Evolutionary conservation across 2,329 filamentous ascomycete genomes (phyloP), one percentile per base, ranked within the genome.

Genomic region (Diaporthe capsici): DNA sequence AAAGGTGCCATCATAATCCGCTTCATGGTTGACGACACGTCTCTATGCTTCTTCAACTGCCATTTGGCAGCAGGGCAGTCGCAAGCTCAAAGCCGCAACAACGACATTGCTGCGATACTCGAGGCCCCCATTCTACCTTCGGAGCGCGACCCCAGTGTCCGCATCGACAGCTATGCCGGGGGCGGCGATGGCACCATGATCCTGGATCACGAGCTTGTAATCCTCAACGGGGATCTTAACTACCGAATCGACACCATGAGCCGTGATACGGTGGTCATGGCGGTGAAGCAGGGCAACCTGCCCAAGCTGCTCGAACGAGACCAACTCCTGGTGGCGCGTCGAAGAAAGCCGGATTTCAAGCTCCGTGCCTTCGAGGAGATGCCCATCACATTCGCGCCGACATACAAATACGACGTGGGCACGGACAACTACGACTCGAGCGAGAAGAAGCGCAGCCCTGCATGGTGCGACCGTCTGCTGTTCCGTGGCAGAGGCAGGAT

Each of bases 191-290:
- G 97, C 9, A 93, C 92, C 55, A 95, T 98, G 93, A 94, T 99
- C 75, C 88, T 98, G 75, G 97, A 99, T 81, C 97, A 99, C 82
- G 97, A 99, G 84, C 93, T 99, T n/a, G 98, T 96, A 83, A 92
- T 99, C 65, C 86, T 98, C 57, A 98, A 98, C 80, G 97, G 97
- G 39, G 97, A 99, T 83, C 89, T 99, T 68, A 99, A 99, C 85
- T 99, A 99, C 84, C 95, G 97, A 77, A 98, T 99, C 81, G 97
- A 99, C 83, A 95, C 96, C 34, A 98, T 98, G 91, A 95, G 95
- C 25, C 94, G 97, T 68, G 95, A 98, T 81, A 95, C 94, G 0
- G 96, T 99, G 4, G 94, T 98, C 73, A 93, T 93, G 76, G 95
- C 95, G 1, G 91, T 98, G 70, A 93, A 94, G 78, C 89, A 93